These are phyloP conservation scores for Aphanocladium album DNA, from an alignment of 2,329 filamentous ascomycete genomes.

Conservation along the genomic window DNA sequence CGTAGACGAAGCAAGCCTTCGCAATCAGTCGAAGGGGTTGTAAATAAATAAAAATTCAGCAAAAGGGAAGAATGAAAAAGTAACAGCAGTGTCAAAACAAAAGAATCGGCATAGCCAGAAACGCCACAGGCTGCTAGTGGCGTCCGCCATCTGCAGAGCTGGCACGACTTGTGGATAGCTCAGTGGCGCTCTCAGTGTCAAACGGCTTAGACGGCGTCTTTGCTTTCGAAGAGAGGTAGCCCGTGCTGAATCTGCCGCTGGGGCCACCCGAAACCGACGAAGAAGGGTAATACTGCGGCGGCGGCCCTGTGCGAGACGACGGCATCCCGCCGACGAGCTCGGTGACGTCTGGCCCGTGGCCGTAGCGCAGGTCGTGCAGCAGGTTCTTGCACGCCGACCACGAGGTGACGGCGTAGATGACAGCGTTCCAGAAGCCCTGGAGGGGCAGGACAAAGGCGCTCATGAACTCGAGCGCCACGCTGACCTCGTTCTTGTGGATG, in stretches of 20 bases:
- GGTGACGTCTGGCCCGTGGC: slow-evolving; percentile 26
- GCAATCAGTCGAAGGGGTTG: not conserved
- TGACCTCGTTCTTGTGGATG: slow-evolving; percentile 47
- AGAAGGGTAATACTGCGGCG: not conserved
- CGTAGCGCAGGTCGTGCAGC: slow-evolving; percentile 29
- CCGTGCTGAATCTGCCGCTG: slow-evolving; percentile 15
- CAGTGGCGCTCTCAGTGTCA: slow-evolving; percentile 49
- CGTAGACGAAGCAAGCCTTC: not conserved
- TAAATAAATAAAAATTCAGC: not conserved
- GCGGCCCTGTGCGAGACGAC: not conserved
- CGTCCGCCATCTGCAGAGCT: slow-evolving; percentile 28
- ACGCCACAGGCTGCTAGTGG: not conserved
- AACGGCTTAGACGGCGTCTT: slow-evolving; percentile 24
- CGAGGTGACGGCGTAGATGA: slow-evolving; percentile 70
- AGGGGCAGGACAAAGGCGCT: slow-evolving; percentile 72
- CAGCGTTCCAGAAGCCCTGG: slow-evolving; percentile 79
- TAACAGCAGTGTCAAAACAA: not conserved
- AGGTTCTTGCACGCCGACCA: slow-evolving; percentile 56
- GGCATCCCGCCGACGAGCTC: slow-evolving; percentile 29
- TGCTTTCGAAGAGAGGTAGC: slow-evolving; percentile 17
- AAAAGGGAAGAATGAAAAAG: not conserved
- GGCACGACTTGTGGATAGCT: slow-evolving; percentile 37
- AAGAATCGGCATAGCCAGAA: not conserved
- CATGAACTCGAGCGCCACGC: slow-evolving; percentile 60
- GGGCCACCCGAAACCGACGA: not conserved